Conservation (phyloP, 140 eudicot species). For the Anethum foeniculum region DNA sequence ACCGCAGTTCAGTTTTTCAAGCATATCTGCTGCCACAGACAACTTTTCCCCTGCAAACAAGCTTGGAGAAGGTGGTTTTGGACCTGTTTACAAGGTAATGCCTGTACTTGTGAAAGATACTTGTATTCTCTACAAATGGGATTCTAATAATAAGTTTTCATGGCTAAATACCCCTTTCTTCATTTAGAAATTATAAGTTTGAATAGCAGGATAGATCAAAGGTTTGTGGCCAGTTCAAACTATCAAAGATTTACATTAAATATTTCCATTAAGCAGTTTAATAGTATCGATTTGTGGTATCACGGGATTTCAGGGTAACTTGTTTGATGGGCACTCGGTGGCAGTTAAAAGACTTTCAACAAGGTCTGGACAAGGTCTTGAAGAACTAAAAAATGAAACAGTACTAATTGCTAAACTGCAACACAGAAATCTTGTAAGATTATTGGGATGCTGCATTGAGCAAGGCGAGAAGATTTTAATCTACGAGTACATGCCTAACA, state of each 20-base stretch:
- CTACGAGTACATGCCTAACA: constrained; percentile 11
- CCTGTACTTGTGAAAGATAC: background rate
- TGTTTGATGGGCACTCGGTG: constrained; percentile 7
- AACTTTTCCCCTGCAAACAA: constrained; percentile 15
- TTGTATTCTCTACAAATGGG: background rate
- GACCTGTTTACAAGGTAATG: constrained; percentile 25
- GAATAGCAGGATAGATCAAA: background rate
- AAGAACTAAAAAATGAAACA: constrained; percentile 9
- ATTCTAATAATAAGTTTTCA: background rate
- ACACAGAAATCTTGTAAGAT: constrained; percentile 11
- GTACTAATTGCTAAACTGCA: constrained; percentile 8
- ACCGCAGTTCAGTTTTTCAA: constrained; percentile 18
- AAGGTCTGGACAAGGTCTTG: constrained; percentile 13
- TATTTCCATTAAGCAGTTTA: background rate
- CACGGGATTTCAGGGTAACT: constrained; percentile 2
- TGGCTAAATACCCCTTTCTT: background rate
- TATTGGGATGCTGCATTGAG: constrained; percentile 15
- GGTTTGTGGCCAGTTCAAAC: background rate
- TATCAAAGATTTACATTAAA: background rate
- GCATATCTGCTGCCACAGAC: constrained; percentile 16
- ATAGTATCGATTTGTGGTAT: background rate
- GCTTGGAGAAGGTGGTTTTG: constrained; percentile 24
- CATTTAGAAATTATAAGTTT: background rate
- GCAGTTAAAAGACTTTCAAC: constrained; percentile 13
- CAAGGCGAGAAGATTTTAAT: constrained; percentile 2